Evolutionary conservation across 257 asterid genomes (phyloP), one percentile per base, ranked within the genome.

Genomic region (Coffea eugenioides): DNA sequence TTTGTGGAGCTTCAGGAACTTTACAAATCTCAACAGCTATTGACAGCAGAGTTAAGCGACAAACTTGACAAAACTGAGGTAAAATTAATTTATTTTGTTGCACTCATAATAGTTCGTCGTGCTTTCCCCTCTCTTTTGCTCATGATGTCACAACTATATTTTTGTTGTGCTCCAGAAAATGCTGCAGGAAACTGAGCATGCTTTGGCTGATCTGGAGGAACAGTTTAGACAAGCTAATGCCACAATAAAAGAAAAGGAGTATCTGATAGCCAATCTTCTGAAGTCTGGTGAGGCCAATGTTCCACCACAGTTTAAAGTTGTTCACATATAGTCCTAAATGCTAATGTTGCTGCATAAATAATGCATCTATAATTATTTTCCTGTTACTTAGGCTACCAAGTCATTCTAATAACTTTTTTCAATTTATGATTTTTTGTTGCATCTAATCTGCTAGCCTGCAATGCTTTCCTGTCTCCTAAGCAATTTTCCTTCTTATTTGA

Each of bases 161-260:
- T 81, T 66, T 31, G 73, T 46, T 82, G 65, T 82, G 68, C 82
- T 85, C 77, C 95, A 96, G 99, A 89, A 85, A 92, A 96, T 88
- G 87, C 97, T 96, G 78, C 89, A 89, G 80, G 97, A 89, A 90
- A 92, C 98, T 79, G 97, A 89, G 89, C 89, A 88, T 79, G 86
- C 89, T 64, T 84, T 96, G 90, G 90, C 91, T 88, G 98, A 92
- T 90, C 97, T 96, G 54, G 99, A 92, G 85, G 99, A 90, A 83
- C 92, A 85, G 83, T 96, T 91, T 76, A 89, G 93, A 80, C 94
- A 89, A 87, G 98, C 99, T 73, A 96, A 90, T 83, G 90, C 95
- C 81, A 92, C 92, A 64, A 96, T 96, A 76, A 96, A 91, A 81
- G 99, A 96, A 82, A 96, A 96, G 90, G 98, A 96, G 75, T 96